phyloP scores from a whole-genome alignment of 2,329 filamentous ascomycete genomes.

The Metarhizium guizhouense region DNA sequence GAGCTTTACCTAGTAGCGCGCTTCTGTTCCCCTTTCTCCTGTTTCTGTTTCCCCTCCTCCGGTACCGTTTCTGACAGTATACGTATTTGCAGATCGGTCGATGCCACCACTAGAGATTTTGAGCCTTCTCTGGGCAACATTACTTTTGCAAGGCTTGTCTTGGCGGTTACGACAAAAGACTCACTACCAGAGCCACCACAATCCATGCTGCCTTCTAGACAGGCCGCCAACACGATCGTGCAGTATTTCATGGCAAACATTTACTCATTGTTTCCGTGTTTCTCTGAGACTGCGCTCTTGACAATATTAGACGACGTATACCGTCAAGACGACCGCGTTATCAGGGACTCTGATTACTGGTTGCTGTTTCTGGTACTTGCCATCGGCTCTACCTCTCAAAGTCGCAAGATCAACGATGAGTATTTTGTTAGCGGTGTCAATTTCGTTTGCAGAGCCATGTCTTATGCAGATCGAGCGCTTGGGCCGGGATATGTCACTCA shows the following conservation, averaged over 20 bases:
- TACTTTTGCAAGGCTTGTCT: conserved; percentile 81
- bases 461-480: conserved; percentile 72
- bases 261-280: conserved; percentile 71
- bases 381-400: conserved; percentile 67
- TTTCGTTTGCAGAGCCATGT: conserved; percentile 56
- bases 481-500: conserved; percentile 77
- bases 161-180: conserved; percentile 74
- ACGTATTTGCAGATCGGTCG: conserved; percentile 59
- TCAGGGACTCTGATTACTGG: conserved; percentile 70
- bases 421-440: conserved; percentile 49
- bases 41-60: neutral
- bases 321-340: conserved; percentile 53
- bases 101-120: conserved; percentile 90
- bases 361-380: conserved; percentile 84
- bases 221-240: conserved; percentile 58
- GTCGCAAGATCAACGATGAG: conserved; percentile 56
- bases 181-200: conserved; percentile 54
- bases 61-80: neutral
- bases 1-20: conserved; percentile 15
- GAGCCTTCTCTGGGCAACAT: conserved; percentile 81
- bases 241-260: conserved; percentile 81
- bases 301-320: conserved; percentile 77
- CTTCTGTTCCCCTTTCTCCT: neutral
- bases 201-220: conserved; percentile 59
- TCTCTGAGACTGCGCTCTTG: conserved; percentile 71